These are phyloP conservation scores for Blastosporella zonata DNA, from an alignment of 1,284 basidiomycete genomes.

Conservation along the genomic window DNA sequence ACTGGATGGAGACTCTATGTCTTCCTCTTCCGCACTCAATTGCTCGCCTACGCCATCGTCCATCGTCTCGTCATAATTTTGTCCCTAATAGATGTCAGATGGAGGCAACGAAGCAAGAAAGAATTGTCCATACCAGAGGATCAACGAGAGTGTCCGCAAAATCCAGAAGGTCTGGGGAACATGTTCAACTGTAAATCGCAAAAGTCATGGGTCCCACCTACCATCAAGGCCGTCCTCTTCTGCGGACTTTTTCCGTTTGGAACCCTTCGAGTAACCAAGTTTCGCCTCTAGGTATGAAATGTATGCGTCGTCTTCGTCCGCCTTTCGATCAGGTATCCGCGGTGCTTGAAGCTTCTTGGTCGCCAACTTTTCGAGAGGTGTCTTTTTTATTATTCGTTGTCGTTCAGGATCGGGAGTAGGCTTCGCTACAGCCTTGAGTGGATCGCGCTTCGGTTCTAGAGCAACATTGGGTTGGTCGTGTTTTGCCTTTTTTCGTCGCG, in stretches of 20 bases:
- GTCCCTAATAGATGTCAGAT: neutral
- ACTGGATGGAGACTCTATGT: neutral
- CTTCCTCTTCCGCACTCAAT: neutral
- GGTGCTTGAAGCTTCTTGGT: slow-evolving; percentile 17
- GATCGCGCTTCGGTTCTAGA: slow-evolving; percentile 1
- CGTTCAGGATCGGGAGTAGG: slow-evolving; percentile 3
- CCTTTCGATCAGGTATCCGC: slow-evolving; percentile 28
- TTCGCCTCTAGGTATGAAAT: slow-evolving; percentile 76
- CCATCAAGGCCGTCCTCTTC: slow-evolving; percentile 68
- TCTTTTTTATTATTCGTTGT: slow-evolving; percentile 21
- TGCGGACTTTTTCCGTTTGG: slow-evolving; percentile 36
- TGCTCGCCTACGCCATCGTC: slow-evolving; percentile 1
- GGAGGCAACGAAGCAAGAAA: neutral
- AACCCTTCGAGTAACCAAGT: slow-evolving; percentile 50
- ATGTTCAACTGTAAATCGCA: neutral
- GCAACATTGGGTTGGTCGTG: slow-evolving; percentile 9
- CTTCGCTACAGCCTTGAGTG: neutral
- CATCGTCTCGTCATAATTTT: neutral
- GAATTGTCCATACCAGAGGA: slow-evolving; percentile 19
- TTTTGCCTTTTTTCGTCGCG: slow-evolving; percentile 43
- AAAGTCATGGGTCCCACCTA: slow-evolving; percentile 26
- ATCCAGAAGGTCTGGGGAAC: slow-evolving; percentile 44
- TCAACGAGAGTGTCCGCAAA: slow-evolving; percentile 47
- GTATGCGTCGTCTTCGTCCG: slow-evolving; percentile 71
- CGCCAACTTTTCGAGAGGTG: slow-evolving; percentile 33